phyloP scores from a whole-genome alignment of 2,329 filamentous ascomycete genomes.

The Trichothecium sympodiale region DNA sequence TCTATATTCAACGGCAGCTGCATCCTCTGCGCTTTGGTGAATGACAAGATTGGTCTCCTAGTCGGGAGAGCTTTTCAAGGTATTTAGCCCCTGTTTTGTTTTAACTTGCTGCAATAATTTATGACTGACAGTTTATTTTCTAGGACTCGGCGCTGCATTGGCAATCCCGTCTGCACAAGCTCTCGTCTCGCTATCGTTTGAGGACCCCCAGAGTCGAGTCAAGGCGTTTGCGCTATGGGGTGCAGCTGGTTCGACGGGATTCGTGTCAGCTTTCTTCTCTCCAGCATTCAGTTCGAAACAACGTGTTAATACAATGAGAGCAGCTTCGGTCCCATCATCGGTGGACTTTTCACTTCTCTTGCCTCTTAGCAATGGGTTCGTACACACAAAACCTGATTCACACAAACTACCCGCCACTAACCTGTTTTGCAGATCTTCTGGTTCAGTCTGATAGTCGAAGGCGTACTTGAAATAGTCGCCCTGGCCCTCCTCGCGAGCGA shows the following conservation, averaged over 20 bases:
- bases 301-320: too few relatives aligned
- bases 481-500: constrained; percentile 4
- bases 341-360: constrained; percentile 6
- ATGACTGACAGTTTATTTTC: background rate
- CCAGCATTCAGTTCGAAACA: too few relatives aligned
- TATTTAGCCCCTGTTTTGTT: background rate
- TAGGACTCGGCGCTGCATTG: constrained; percentile 6
- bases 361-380: constrained; percentile 6
- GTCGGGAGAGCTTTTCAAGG: constrained; percentile 6
- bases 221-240: constrained; percentile 7
- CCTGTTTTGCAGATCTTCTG: constrained; percentile 5
- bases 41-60: constrained; percentile 1
- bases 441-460: constrained; percentile 5
- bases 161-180: constrained; percentile 7
- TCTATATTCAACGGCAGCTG: constrained; percentile 4
- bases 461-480: constrained; percentile 4
- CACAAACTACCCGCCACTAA: too few relatives aligned
- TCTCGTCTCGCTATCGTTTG: constrained; percentile 5
- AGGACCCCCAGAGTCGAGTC: constrained; percentile 4
- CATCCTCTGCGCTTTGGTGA: constrained; percentile 4
- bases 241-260: constrained; percentile 6
- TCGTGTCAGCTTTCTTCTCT: constrained; percentile 3
- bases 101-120: too few relatives aligned
- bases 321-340: constrained; percentile 7
- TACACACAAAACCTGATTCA: too few relatives aligned